Evolutionary conservation across 345 rosid genomes (phyloP).

Genomic region (Euphorbia pulcherrima): DNA sequence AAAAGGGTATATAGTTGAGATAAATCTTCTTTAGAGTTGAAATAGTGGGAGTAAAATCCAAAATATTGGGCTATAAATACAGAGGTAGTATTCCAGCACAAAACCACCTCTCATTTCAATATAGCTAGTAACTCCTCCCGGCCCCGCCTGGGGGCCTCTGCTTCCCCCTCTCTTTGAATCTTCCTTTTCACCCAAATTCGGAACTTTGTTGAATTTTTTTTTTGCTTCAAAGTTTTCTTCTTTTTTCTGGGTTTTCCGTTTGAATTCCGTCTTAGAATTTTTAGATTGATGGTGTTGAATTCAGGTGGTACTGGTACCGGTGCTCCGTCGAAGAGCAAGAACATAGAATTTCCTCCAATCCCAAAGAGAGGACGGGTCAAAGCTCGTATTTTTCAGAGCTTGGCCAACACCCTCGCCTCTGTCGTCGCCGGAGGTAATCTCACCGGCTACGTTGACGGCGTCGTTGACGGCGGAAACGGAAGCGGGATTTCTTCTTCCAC

Average conservation of each 20-base stretch:
- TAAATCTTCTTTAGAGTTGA: too few species aligned
- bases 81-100: too few species aligned
- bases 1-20: too few species aligned
- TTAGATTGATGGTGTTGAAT: not conserved
- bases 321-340: not conserved
- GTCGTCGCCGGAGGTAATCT: not conserved
- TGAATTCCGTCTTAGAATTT: not conserved
- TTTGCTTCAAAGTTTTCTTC: not conserved
- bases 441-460: too few species aligned
- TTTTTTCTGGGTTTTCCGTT: not conserved
- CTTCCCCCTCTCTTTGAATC: too few species aligned
- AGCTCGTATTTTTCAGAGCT: slow-evolving; percentile 1
- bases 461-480: not conserved
- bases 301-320: not conserved
- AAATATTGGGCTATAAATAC: too few species aligned
- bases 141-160: too few species aligned
- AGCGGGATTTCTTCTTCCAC: not conserved
- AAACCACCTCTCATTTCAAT: too few species aligned
- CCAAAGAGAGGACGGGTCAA: slow-evolving; percentile 4
- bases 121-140: too few species aligned
- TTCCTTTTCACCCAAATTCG: too few species aligned
- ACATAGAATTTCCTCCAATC: not conserved
- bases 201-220: too few species aligned
- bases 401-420: not conserved
- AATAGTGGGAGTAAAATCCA: too few species aligned